Conservation (phyloP, 2,329 filamentous ascomycete genomes). For the Ambrosiella cleistominuta region DNA sequence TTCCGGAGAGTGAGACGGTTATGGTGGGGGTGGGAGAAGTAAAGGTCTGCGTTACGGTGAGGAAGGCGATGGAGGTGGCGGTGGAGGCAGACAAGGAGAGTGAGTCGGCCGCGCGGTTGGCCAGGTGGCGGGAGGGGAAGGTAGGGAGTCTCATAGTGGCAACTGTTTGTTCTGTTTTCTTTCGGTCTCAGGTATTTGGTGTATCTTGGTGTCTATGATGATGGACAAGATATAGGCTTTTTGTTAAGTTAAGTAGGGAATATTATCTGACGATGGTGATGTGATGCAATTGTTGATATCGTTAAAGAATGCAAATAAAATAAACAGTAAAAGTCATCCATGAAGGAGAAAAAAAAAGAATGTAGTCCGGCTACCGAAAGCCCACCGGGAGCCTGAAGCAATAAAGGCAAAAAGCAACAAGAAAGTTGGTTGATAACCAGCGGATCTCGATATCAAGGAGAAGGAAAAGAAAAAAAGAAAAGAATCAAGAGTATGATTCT, state of each 20-base stretch:
- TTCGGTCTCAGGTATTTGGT: not conserved
- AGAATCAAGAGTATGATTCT: not conserved
- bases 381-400: constrained; percentile 9
- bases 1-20: not conserved
- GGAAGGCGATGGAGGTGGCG: not conserved
- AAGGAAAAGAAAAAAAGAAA: constrained; percentile 2
- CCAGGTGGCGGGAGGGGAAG: constrained; percentile 1
- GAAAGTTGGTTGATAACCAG: not conserved
- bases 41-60: not conserved
- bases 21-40: not conserved
- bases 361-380: constrained; percentile 12
- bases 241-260: not conserved
- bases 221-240: not conserved
- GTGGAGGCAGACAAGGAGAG: not conserved
- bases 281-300: not conserved
- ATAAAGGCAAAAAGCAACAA: constrained; percentile 1
- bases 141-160: constrained; percentile 9
- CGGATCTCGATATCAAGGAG: not conserved
- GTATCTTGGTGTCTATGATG: not conserved
- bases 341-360: constrained; percentile 6
- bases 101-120: not conserved
- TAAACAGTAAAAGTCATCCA: not conserved
- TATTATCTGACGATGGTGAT: not conserved
- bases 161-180: not conserved
- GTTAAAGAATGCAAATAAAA: constrained; percentile 1